Conservation (phyloP, 352 stramenopile genomes). For the Phytophthora pistaciae region DNA sequence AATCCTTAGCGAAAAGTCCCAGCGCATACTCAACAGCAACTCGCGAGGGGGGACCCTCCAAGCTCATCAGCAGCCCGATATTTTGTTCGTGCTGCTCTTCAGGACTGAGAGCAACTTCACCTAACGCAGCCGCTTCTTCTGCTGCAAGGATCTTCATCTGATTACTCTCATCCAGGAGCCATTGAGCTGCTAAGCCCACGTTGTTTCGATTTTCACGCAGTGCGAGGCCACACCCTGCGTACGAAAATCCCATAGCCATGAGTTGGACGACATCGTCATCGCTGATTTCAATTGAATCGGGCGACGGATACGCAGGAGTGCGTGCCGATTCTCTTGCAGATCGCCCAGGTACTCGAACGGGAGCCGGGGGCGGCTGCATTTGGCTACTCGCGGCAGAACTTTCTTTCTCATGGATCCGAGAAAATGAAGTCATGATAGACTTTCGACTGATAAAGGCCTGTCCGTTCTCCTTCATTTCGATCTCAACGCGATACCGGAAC, state of each 20-base stretch:
- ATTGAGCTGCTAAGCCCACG: conserved; percentile 80
- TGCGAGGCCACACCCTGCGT: conserved; percentile 76
- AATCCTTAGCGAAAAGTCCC: conserved; percentile 67
- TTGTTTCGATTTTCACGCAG: conserved; percentile 76
- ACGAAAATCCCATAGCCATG: conserved; percentile 92
- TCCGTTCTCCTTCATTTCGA: conserved; percentile 59
- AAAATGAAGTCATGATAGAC: conserved; percentile 76
- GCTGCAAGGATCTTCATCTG: conserved; percentile 72
- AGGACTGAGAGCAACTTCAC: conserved; percentile 60
- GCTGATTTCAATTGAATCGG: conserved; percentile 45
- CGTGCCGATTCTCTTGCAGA: conserved; percentile 9
- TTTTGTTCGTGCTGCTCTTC: conserved; percentile 77
- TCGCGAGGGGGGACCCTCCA: conserved; percentile 58
- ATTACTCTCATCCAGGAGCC: conserved; percentile 85
- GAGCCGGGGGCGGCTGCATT: conserved; percentile 59
- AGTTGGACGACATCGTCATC: conserved; percentile 90
- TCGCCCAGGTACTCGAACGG: conserved; percentile 21
- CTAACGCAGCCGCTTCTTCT: conserved; percentile 60
- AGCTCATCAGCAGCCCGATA: conserved; percentile 77
- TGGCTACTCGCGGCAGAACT: conserved; percentile 21
- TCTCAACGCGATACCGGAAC: conserved; percentile 88
- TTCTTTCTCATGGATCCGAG: conserved; percentile 53
- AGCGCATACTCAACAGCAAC: conserved; percentile 72
- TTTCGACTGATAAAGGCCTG: conserved; percentile 67
- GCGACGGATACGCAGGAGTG: conserved; percentile 10